Evolutionary conservation across 1,284 basidiomycete species (phyloP).

Genomic region (Ustilago bromivora): DNA sequence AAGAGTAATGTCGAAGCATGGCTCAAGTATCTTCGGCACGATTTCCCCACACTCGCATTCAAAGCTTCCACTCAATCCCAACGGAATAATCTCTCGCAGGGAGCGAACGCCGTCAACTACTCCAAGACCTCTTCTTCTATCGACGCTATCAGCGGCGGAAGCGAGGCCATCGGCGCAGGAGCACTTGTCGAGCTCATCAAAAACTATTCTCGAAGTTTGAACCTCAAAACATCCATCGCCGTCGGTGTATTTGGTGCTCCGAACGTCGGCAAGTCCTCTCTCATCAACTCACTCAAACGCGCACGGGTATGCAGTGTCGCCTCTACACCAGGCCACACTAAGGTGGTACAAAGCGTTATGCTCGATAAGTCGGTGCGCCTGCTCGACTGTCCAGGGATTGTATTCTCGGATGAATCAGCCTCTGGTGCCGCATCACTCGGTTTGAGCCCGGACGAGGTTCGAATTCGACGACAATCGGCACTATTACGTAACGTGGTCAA

Average conservation of each 20-base stretch:
- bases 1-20: slow-evolving; percentile 88
- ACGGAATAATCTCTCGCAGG: slow-evolving; percentile 75
- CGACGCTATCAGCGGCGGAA: slow-evolving; percentile 64
- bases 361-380: slow-evolving; percentile 92
- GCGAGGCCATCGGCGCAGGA: slow-evolving; percentile 72
- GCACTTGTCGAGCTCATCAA: slow-evolving; percentile 87
- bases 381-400: slow-evolving; percentile 95
- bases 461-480: slow-evolving; percentile 47
- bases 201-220: slow-evolving; percentile 77
- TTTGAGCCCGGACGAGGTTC: slow-evolving; percentile 71
- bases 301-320: slow-evolving; percentile 81
- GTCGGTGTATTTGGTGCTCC: slow-evolving; percentile 96
- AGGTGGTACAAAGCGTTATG: slow-evolving; percentile 91
- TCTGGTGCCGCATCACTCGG: slow-evolving; percentile 72
- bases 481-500: slow-evolving; percentile 88
- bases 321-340: slow-evolving; percentile 93
- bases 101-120: slow-evolving; percentile 31
- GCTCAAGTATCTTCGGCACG: slow-evolving; percentile 89
- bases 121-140: not conserved
- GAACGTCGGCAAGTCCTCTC: slow-evolving; percentile 94
- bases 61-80: slow-evolving; percentile 85
- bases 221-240: slow-evolving; percentile 72
- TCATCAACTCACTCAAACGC: slow-evolving; percentile 94
- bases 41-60: slow-evolving; percentile 93
- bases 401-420: slow-evolving; percentile 70